phyloP scores from a whole-genome alignment of 1,284 basidiomycete genomes.

The Coriolopsis trogii region DNA sequence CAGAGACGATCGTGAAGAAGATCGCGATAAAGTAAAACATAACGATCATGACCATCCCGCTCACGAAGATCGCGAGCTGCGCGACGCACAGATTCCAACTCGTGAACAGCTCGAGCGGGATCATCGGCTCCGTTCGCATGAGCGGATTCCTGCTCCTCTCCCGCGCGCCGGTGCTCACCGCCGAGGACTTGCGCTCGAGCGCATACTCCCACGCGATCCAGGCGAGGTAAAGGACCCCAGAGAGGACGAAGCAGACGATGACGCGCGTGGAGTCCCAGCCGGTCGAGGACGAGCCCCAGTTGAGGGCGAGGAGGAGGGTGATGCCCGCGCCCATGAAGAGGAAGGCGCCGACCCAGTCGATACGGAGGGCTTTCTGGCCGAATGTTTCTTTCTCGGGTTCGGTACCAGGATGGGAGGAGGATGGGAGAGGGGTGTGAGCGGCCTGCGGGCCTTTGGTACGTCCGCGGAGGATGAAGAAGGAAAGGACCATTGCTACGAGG shows the following conservation, averaged over 20 bases:
- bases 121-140: slow-evolving; percentile 41
- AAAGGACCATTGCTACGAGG: slow-evolving; percentile 40
- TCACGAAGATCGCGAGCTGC: slow-evolving; percentile 42
- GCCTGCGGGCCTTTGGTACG: slow-evolving; percentile 31
- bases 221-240: slow-evolving; percentile 38
- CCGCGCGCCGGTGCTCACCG: slow-evolving; percentile 1
- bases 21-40: slow-evolving; percentile 58
- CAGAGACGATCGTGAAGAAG: slow-evolving; percentile 48
- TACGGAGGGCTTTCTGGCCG: slow-evolving; percentile 37
- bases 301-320: slow-evolving; percentile 40
- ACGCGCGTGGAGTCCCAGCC: slow-evolving; percentile 37
- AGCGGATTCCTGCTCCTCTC: slow-evolving; percentile 24
- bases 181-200: slow-evolving; percentile 34
- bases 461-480: slow-evolving; percentile 45
- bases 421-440: slow-evolving; percentile 18
- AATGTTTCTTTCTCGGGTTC: slow-evolving; percentile 26
- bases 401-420: background rate
- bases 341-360: slow-evolving; percentile 51
- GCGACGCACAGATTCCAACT: slow-evolving; percentile 42
- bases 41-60: slow-evolving; percentile 52
- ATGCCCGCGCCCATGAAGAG: slow-evolving; percentile 41
- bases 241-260: slow-evolving; percentile 44
- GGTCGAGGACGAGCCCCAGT: slow-evolving; percentile 39
- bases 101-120: slow-evolving; percentile 43
- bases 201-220: slow-evolving; percentile 46